phyloP scores from a whole-genome alignment of 768 basidiomycete genomes.

The Gelatoporia subvermispora region DNA sequence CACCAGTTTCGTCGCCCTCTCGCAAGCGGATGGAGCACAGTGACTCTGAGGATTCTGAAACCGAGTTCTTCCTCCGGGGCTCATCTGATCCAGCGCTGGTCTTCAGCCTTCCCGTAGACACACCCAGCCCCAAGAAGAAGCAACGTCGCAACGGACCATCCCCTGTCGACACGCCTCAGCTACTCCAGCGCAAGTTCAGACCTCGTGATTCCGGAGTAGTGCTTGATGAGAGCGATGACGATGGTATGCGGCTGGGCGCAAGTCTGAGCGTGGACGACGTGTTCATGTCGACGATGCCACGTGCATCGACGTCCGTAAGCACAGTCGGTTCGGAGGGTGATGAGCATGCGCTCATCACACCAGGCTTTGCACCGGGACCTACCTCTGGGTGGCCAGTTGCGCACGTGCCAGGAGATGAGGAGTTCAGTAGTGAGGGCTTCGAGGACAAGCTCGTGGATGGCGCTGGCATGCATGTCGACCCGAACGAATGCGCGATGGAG shows the following conservation, averaged over 20 bases:
- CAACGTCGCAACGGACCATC: slow-evolving; percentile 22
- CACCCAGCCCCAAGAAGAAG: slow-evolving; percentile 49
- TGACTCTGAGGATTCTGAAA: slow-evolving; percentile 20
- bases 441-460: slow-evolving; percentile 17
- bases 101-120: slow-evolving; percentile 49
- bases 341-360: slow-evolving; percentile 69
- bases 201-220: slow-evolving; percentile 65
- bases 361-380: slow-evolving; percentile 48
- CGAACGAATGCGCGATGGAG: slow-evolving; percentile 36
- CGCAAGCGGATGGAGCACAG: slow-evolving; percentile 14
- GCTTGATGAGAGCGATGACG: slow-evolving; percentile 47
- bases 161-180: slow-evolving; percentile 10
- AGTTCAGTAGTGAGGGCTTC: slow-evolving; percentile 35
- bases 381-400: slow-evolving; percentile 59
- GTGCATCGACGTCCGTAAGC: slow-evolving; percentile 58
- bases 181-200: slow-evolving; percentile 62
- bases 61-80: slow-evolving; percentile 33
- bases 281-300: slow-evolving; percentile 40
- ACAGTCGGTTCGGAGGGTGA: slow-evolving; percentile 56
- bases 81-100: slow-evolving; percentile 46
- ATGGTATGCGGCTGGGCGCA: slow-evolving; percentile 4
- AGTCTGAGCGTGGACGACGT: slow-evolving; percentile 5
- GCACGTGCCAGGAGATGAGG: slow-evolving; percentile 24
- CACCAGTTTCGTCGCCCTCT: slow-evolving; percentile 11
- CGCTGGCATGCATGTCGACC: not conserved